Evolutionary conservation across 225 moss, liverwort and hornwort genomes (phyloP).

Genomic region (Pseudoscleropodium purum): DNA sequence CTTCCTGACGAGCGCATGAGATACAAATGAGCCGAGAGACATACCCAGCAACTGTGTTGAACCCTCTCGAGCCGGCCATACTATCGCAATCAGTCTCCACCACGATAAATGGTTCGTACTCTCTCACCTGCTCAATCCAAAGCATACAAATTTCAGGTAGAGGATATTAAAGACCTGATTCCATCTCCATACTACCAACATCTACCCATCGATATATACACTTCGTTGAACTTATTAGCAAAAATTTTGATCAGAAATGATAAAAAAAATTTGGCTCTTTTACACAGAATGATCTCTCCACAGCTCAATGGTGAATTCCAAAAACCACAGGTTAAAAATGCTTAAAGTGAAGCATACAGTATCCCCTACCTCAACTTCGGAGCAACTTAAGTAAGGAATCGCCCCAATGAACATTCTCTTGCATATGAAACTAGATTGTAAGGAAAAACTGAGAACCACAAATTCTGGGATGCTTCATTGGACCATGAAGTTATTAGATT

Average conservation of each 20-base stretch:
- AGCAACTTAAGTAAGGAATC: not conserved
- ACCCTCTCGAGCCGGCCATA: constrained; percentile 67
- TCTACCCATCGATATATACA: not conserved
- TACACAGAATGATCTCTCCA: not conserved
- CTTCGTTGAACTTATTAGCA: not conserved
- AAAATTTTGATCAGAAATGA: not conserved
- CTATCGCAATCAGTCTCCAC: constrained; percentile 51
- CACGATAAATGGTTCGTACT: constrained; percentile 27
- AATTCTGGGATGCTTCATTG: not conserved
- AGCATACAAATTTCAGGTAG: not conserved
- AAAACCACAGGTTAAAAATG: not conserved
- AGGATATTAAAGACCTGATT: not conserved
- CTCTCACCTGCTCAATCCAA: constrained; percentile 27
- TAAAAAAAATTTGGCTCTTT: not conserved
- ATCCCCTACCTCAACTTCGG: not conserved
- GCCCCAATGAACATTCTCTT: not conserved
- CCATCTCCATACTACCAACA: not conserved
- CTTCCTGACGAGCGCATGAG: not conserved
- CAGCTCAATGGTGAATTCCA: not conserved
- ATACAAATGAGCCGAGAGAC: not conserved
- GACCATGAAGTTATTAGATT: not conserved
- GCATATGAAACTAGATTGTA: not conserved
- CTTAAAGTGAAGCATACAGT: not conserved
- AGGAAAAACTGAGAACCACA: not conserved
- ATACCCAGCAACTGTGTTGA: constrained; percentile 52